Conservation (phyloP, 768 basidiomycete genomes). For the Pilatotrama ljubarskyi region DNA sequence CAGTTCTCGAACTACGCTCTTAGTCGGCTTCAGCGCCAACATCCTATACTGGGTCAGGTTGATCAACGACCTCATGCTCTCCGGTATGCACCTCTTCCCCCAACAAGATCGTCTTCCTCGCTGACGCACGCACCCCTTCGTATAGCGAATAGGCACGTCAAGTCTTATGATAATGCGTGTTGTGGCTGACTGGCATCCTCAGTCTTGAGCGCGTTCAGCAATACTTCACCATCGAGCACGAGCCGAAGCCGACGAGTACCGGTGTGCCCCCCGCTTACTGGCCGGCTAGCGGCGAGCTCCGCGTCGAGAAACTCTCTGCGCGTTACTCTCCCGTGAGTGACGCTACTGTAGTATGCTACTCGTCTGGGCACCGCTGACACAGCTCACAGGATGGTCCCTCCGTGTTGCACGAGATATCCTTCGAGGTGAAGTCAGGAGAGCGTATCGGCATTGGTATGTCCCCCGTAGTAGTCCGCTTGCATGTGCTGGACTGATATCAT, state of each 20-base stretch:
- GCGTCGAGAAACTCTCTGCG: constrained; percentile 53
- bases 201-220: constrained; percentile 54
- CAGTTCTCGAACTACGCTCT: no score
- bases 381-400: constrained; percentile 46
- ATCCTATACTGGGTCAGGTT: no score
- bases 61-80: not conserved
- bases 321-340: constrained; percentile 40
- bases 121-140: no score
- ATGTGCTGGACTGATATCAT: not conserved
- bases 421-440: constrained; percentile 55
- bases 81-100: no score
- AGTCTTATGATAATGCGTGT: no score
- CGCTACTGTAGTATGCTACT: not conserved
- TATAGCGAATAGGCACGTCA: not conserved
- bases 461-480: no score
- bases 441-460: constrained; percentile 55
- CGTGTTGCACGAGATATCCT: constrained; percentile 54
- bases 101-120: no score
- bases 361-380: no score
- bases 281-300: constrained; percentile 57
- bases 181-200: not conserved
- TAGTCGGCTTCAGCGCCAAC: no score
- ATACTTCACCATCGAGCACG: constrained; percentile 59
- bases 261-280: constrained; percentile 63
- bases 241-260: constrained; percentile 40